Conservation (phyloP, 2,329 filamentous ascomycete species). For the Arthrobotrys megalospora region DNA sequence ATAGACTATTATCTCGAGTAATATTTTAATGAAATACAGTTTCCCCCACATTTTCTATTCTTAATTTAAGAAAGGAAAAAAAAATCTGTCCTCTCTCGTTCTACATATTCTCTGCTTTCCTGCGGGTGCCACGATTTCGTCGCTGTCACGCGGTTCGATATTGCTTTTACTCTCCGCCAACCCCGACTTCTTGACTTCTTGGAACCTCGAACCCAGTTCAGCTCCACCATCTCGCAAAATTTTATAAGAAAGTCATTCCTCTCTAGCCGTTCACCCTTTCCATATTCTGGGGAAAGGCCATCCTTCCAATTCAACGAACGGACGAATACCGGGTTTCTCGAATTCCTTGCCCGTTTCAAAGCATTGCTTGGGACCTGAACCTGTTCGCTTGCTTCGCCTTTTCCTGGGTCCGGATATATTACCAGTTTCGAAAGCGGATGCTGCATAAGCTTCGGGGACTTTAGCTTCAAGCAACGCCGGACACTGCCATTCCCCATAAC, state of each 20-base stretch:
- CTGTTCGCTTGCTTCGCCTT: conserved; percentile 23
- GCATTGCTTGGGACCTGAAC: conserved; percentile 35
- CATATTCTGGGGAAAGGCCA: conserved; percentile 20
- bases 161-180: conserved; percentile 43
- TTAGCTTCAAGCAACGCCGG: conserved; percentile 56
- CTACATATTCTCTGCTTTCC: background rate
- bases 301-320: conserved; percentile 26
- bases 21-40: conserved; percentile 7
- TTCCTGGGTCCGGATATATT: conserved; percentile 34
- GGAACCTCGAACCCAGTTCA: conserved; percentile 28
- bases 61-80: conserved; percentile 14
- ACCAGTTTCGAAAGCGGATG: conserved; percentile 55
- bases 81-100: conserved; percentile 19
- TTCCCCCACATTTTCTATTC: conserved; percentile 18
- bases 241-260: conserved; percentile 22
- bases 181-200: conserved; percentile 32
- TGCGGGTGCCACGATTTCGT: conserved; percentile 51
- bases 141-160: conserved; percentile 57
- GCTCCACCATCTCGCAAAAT: conserved; percentile 39
- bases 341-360: conserved; percentile 47
- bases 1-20: conserved; percentile 10
- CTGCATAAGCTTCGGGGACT: conserved; percentile 61
- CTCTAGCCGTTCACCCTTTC: conserved; percentile 21
- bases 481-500: conserved; percentile 35
- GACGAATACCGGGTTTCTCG: conserved; percentile 52